Evolutionary conservation across 176 grass and related monocot genomes (phyloP), one percentile per base, ranked within the genome.

Genomic region (Musa schizocarpa): DNA sequence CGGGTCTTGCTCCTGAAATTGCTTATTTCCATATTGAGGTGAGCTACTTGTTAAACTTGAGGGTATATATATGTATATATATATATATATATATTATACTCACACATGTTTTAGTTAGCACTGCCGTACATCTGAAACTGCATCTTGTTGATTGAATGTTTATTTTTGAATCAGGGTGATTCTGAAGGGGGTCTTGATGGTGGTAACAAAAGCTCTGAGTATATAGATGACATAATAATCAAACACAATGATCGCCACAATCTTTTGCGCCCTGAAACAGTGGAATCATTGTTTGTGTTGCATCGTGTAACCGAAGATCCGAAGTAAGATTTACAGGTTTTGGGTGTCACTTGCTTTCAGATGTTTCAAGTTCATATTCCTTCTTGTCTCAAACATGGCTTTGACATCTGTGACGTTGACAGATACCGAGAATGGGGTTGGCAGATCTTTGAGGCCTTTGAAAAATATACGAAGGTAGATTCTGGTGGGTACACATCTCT

Each of bases 361-460:
- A 16, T 82, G 9, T 69, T 76, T 75, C 58, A 13, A 11, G 52
- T 77, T 52, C 49, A 71, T 56, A 63, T n/a, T 71, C 12, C 57
- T 87, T 70, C 77, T 24, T 24, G 43, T 26, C 2, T 9, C 16
- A 54, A 74, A 13, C 52, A 14, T 9, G 53, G 24, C 27, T 74
- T 23, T 74, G 9, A 56, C 58, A 53, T 77, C 10, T 65, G n/a
- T 50, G 57, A 58, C 66, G 11, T 80, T 17, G 19, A 81, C 86
- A 98, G 95, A 83, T 98, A 98, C 65, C 89, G 95, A 64, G 88
- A 91, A 74, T 98, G 95, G 95, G 95, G 95, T 77, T 98, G 95
- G 95, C 90, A 89, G 54, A 98, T 98, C 59, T 98, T 98, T 76
- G 65, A 91, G 80, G 88, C 95, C 79, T 98, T 93, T 84, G 90